Evolutionary conservation across 192 early-diverging fungal species (phyloP).

Genomic region (Cetraspora pellucida): DNA sequence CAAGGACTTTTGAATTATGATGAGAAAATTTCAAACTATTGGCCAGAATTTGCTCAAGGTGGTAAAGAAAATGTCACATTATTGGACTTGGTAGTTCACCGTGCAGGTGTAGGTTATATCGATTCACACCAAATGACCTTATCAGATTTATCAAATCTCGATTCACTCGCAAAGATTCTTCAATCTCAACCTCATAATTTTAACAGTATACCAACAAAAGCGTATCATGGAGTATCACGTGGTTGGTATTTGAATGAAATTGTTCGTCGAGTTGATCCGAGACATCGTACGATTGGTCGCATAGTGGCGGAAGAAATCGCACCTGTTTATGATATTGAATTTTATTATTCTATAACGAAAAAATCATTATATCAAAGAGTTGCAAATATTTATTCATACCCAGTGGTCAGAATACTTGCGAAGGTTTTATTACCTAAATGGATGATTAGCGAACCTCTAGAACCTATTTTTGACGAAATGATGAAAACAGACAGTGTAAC

Average conservation of each 20-base stretch:
- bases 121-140: slow-evolving; percentile 50
- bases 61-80: slow-evolving; percentile 73
- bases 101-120: slow-evolving; percentile 65
- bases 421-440: slow-evolving; percentile 49
- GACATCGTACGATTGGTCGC: slow-evolving; percentile 58
- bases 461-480: slow-evolving; percentile 38
- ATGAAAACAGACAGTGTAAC: slow-evolving; percentile 37
- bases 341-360: slow-evolving; percentile 49
- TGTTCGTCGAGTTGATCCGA: slow-evolving; percentile 63
- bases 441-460: slow-evolving; percentile 37
- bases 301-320: slow-evolving; percentile 63
- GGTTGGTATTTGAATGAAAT: slow-evolving; percentile 79
- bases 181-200: slow-evolving; percentile 70
- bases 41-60: slow-evolving; percentile 76
- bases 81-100: slow-evolving; percentile 61
- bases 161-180: slow-evolving; percentile 52
- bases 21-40: slow-evolving; percentile 56
- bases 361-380: slow-evolving; percentile 44
- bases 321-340: slow-evolving; percentile 54
- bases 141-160: slow-evolving; percentile 51
- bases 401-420: slow-evolving; percentile 49
- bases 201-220: slow-evolving; percentile 47
- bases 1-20: slow-evolving; percentile 55
- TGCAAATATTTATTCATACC: slow-evolving; percentile 51
- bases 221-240: slow-evolving; percentile 66